Evolutionary conservation across 176 grass and related monocot species (phyloP).

Genomic region (Ananas comosus): DNA sequence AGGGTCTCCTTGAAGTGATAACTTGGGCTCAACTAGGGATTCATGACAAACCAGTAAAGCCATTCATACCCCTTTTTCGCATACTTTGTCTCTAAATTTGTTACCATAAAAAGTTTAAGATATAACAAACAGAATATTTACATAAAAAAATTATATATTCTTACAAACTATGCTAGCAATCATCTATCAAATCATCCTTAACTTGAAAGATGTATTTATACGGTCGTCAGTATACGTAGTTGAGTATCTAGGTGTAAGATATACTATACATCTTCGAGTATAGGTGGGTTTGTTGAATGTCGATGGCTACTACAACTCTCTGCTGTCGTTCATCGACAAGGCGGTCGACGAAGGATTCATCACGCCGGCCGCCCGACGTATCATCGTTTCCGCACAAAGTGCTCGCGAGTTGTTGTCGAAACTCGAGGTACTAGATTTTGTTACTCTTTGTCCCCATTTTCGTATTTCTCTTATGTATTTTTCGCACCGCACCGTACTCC

Average conservation of each 20-base stretch:
- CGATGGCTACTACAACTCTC: conserved; percentile 59
- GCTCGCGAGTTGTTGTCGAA: conserved; percentile 38
- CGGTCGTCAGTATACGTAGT: background rate
- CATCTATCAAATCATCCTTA: background rate
- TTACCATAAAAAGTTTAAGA: no score
- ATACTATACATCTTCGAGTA: background rate
- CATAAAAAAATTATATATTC: no score
- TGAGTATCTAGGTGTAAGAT: no score
- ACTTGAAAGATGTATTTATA: background rate
- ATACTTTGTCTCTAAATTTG: no score
- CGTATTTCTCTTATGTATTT: no score
- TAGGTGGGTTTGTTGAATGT: conserved; percentile 64
- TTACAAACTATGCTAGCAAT: background rate
- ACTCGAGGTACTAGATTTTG: conserved; percentile 21
- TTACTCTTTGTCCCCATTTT: background rate
- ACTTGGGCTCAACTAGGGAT: conserved; percentile 61
- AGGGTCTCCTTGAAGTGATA: conserved; percentile 60
- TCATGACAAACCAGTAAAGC: conserved; percentile 54
- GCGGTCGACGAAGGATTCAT: conserved; percentile 60
- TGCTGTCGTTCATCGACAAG: conserved; percentile 51
- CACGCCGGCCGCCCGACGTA: conserved; percentile 36
- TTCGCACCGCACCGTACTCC: no score
- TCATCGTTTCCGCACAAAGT: conserved; percentile 34
- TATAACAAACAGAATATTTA: no score
- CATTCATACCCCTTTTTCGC: no score